These are phyloP conservation scores for Solanum appendiculatum DNA, from an alignment of 257 asterid genomes.

Conservation along the genomic window DNA sequence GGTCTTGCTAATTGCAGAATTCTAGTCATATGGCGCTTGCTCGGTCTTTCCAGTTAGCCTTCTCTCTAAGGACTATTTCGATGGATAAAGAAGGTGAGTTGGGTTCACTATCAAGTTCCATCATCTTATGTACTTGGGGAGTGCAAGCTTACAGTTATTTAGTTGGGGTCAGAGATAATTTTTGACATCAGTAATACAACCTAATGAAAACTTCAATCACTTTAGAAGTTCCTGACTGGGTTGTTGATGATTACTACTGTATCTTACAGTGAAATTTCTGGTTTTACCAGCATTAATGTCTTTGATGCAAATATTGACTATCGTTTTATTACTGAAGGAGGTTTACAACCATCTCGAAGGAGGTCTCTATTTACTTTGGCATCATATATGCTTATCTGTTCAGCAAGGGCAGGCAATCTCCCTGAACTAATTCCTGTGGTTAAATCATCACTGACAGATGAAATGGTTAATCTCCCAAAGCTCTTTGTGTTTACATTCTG, in stretches of 20 bases:
- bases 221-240: background rate
- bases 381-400: slow-evolving; percentile 36
- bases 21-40: slow-evolving; percentile 35
- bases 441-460: slow-evolving; percentile 31
- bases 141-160: background rate
- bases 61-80: slow-evolving; percentile 33
- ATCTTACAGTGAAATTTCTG: background rate
- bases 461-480: slow-evolving; percentile 19
- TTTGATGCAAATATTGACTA: background rate
- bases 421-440: slow-evolving; percentile 24
- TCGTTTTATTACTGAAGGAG: slow-evolving; percentile 25
- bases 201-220: background rate
- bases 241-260: background rate
- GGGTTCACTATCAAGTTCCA: background rate
- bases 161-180: background rate
- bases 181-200: background rate
- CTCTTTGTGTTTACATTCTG: background rate
- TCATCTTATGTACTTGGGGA: background rate
- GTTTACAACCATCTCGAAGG: slow-evolving; percentile 32
- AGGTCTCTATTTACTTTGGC: slow-evolving; percentile 45
- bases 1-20: slow-evolving; percentile 15
- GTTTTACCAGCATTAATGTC: background rate
- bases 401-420: slow-evolving; percentile 35
- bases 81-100: slow-evolving; percentile 31
- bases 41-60: slow-evolving; percentile 41